Evolutionary conservation across 2,329 filamentous ascomycete genomes (phyloP).

Genomic region (Fusarium nygamai): DNA sequence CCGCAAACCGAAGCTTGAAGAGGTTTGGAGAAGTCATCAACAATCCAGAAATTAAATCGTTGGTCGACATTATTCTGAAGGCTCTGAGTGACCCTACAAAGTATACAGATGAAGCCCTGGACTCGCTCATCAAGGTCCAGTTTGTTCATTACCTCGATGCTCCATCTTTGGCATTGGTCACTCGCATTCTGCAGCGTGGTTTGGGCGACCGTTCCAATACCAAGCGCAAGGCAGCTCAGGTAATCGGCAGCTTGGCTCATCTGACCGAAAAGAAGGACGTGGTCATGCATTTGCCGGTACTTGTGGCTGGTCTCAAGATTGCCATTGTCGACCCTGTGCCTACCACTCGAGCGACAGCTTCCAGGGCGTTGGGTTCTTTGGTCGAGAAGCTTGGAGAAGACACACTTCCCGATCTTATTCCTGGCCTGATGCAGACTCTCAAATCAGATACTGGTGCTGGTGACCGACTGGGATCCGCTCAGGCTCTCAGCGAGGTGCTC

Average conservation of each 20-base stretch:
- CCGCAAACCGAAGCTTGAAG: slow-evolving; percentile 95
- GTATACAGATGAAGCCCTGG: slow-evolving; percentile 93
- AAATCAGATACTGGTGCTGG: slow-evolving; percentile 97
- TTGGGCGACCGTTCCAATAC: slow-evolving; percentile 91
- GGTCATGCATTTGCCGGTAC: slow-evolving; percentile 86
- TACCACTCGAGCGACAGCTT: slow-evolving; percentile 94
- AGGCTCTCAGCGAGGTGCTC: slow-evolving; percentile 95
- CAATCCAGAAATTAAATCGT: slow-evolving; percentile 94
- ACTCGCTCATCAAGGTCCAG: slow-evolving; percentile 95
- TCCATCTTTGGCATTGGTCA: slow-evolving; percentile 92
- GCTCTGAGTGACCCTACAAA: slow-evolving; percentile 97
- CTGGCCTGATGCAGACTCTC: slow-evolving; percentile 95
- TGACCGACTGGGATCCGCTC: slow-evolving; percentile 93
- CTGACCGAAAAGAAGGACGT: slow-evolving; percentile 96
- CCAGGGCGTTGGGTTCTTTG: slow-evolving; percentile 93
- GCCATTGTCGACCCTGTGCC: slow-evolving; percentile 96
- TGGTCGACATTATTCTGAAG: slow-evolving; percentile 92
- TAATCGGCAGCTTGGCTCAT: slow-evolving; percentile 97
- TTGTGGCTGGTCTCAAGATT: slow-evolving; percentile 88
- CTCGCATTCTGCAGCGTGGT: slow-evolving; percentile 93
- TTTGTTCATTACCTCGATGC: slow-evolving; percentile 99
- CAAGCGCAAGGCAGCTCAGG: slow-evolving; percentile 95
- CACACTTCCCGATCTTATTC: slow-evolving; percentile 94
- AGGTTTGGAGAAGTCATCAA: slow-evolving; percentile 98
- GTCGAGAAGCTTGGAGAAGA: slow-evolving; percentile 98